A percentile compares a stretch with the other conserved stretches of the same genome.
Evolutionary conservation across 1,284 basidiomycete genomes (phyloP).

Genomic region (Puccinia coronata): DNA sequence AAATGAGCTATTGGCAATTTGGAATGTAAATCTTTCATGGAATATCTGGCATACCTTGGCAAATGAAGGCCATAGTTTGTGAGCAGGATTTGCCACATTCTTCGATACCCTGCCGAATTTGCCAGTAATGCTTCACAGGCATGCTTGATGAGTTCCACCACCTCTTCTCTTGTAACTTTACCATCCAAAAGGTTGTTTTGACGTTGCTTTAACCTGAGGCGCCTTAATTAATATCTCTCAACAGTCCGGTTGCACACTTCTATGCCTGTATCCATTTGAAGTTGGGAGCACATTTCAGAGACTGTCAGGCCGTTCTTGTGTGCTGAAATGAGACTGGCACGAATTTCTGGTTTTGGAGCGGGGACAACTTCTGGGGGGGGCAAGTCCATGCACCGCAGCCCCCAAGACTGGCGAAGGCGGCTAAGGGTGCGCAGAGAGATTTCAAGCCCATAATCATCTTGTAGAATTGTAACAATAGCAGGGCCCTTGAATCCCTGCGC

Average conservation of each 20-base stretch:
- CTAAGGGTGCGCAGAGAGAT: neutral
- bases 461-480: neutral
- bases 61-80: neutral
- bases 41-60: no score
- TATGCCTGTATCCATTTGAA: neutral
- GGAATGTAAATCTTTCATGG: no score
- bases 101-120: neutral
- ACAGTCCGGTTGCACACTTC: neutral
- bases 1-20: no score
- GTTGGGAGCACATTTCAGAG: neutral
- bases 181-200: neutral
- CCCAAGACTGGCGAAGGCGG: neutral
- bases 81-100: neutral
- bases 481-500: neutral
- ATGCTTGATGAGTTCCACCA: no score
- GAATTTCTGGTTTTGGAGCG: neutral
- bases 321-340: neutral
- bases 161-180: neutral
- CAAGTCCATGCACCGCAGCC: neutral
- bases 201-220: no score
- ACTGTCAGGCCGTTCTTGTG: constrained; percentile 3
- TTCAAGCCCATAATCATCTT: neutral
- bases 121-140: neutral
- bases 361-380: neutral
- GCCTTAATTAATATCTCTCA: neutral